phyloP scores from a whole-genome alignment of 352 stramenopile genomes.

The Globisporangium apiculatum region DNA sequence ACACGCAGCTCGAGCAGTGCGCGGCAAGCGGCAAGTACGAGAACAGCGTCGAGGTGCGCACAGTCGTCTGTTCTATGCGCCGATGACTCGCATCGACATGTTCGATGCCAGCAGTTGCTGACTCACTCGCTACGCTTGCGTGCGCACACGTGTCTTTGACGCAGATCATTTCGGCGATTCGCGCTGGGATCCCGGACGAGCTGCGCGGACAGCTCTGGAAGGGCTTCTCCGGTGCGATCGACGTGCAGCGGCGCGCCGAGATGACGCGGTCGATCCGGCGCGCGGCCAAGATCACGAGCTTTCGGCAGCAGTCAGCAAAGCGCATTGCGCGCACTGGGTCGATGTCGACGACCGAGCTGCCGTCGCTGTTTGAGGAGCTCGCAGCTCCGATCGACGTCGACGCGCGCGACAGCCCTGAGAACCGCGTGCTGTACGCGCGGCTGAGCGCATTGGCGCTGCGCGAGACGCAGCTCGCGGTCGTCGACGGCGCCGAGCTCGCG shows the following conservation, averaged over 20 bases:
- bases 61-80: not conserved
- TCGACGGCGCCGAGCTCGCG: slow-evolving; percentile 3
- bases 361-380: slow-evolving; percentile 40
- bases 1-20: slow-evolving; percentile 76
- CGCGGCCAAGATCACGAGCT: slow-evolving; percentile 38
- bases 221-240: slow-evolving; percentile 55
- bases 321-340: not conserved
- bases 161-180: slow-evolving; percentile 68
- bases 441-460: slow-evolving; percentile 48
- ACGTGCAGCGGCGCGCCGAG: slow-evolving; percentile 54
- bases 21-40: slow-evolving; percentile 54
- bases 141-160: not conserved
- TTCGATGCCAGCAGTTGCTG: no score
- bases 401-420: slow-evolving; percentile 37
- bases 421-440: slow-evolving; percentile 55
- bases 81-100: not conserved
- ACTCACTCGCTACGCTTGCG: not conserved
- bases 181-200: slow-evolving; percentile 71
- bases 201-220: slow-evolving; percentile 68
- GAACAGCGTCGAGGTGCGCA: slow-evolving; percentile 44
- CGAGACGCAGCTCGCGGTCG: slow-evolving; percentile 16
- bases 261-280: slow-evolving; percentile 46
- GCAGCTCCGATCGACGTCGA: slow-evolving; percentile 32
- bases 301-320: slow-evolving; percentile 13
- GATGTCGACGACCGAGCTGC: slow-evolving; percentile 2